A percentile compares a stretch with the other conserved stretches of the same genome.
phyloP scores from a whole-genome alignment of 495 filamentous ascomycete species.

The Talaromyces ruber region DNA sequence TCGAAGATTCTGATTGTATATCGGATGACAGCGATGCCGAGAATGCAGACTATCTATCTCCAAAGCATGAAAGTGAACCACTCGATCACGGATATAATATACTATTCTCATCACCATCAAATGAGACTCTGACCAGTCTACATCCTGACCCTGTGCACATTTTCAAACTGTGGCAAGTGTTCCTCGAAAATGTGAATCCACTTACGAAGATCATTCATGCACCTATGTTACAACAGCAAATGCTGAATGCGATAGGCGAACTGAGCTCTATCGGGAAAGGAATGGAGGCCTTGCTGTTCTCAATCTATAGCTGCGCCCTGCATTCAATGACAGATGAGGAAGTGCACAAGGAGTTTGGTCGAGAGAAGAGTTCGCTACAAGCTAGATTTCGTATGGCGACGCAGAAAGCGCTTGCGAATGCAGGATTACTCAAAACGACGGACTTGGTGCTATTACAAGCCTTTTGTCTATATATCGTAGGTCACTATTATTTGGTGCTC shows the following conservation, averaged over 20 bases:
- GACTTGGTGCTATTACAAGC: slow-evolving; percentile 20
- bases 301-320: slow-evolving; percentile 10
- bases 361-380: neutral
- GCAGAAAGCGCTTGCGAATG: slow-evolving; percentile 18
- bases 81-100: neutral
- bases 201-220: slow-evolving; percentile 15
- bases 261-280: slow-evolving; percentile 1
- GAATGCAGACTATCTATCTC: neutral
- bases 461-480: slow-evolving; percentile 12
- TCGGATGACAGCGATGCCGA: neutral
- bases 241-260: slow-evolving; percentile 7
- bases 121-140: neutral
- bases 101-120: neutral
- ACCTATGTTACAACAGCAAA: slow-evolving; percentile 10
- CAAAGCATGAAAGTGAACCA: neutral
- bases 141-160: slow-evolving; percentile 9
- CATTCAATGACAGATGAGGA: slow-evolving; percentile 11
- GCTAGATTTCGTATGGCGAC: slow-evolving; percentile 16
- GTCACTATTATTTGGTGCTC: neutral
- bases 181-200: slow-evolving; percentile 15
- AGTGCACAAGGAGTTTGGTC: neutral
- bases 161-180: slow-evolving; percentile 12
- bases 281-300: slow-evolving; percentile 11
- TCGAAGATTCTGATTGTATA: neutral
- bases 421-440: slow-evolving; percentile 17